Evolutionary conservation across 495 filamentous ascomycete genomes (phyloP).

Genomic region (Trichoderma virens): DNA sequence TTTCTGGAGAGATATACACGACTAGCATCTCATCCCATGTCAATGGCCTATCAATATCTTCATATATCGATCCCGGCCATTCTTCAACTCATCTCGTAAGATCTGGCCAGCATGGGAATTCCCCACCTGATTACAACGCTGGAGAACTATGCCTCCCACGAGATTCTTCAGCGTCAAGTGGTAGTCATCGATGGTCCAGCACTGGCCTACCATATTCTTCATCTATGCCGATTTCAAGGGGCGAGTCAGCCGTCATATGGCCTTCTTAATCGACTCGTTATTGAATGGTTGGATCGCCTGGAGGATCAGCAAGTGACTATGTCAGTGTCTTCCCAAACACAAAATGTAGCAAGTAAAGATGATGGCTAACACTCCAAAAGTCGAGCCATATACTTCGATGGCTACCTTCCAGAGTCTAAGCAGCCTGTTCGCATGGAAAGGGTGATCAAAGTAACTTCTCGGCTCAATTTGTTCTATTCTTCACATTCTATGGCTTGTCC

Average conservation of each 20-base stretch:
- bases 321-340: constrained; percentile 33
- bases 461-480: constrained; percentile 20
- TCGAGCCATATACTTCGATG: constrained; percentile 68
- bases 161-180: constrained; percentile 31
- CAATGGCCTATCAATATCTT: neutral
- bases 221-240: constrained; percentile 35
- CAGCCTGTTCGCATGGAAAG: constrained; percentile 23
- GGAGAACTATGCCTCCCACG: constrained; percentile 46
- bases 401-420: constrained; percentile 50
- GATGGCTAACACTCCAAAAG: constrained; percentile 24
- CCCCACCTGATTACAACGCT: constrained; percentile 52
- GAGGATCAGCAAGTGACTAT: constrained; percentile 43
- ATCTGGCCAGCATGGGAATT: constrained; percentile 55
- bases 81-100: neutral
- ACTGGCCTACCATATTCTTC: constrained; percentile 63
- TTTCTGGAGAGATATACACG: too few relatives aligned
- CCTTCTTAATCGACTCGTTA: constrained; percentile 47
- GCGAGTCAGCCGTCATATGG: constrained; percentile 50
- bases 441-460: constrained; percentile 16
- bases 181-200: constrained; percentile 71
- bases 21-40: neutral
- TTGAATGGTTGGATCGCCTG: constrained; percentile 55
- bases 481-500: constrained; percentile 15
- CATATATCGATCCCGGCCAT: neutral
- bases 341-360: neutral